These are phyloP conservation scores for Trichophyton rubrum DNA, from an alignment of 2,329 filamentous ascomycete species.

Conservation along the genomic window DNA sequence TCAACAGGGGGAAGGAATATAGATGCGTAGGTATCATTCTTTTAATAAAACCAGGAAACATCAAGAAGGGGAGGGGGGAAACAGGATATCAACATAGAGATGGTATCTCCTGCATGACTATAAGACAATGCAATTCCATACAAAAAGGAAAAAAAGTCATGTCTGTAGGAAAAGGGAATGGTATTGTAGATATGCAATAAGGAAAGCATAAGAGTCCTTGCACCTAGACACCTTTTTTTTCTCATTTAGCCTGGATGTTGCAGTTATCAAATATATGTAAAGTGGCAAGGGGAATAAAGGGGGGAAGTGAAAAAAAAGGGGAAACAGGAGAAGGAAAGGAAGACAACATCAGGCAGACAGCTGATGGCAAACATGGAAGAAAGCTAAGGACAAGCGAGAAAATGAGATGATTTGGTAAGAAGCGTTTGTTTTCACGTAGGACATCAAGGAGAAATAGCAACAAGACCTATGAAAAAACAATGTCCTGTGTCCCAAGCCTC, in stretches of 20 bases:
- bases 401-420: background rate
- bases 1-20: background rate
- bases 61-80: background rate
- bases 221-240: constrained; percentile 2
- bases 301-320: background rate
- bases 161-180: background rate
- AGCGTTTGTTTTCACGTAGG: background rate
- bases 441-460: constrained; percentile 5
- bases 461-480: constrained; percentile 8
- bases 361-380: background rate
- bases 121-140: background rate
- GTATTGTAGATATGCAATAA: background rate
- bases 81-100: background rate
- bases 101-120: constrained; percentile 2
- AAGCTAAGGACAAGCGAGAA: constrained; percentile 1
- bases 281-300: background rate
- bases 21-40: background rate
- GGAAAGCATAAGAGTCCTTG: background rate
- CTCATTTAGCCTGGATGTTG: background rate
- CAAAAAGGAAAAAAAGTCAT: background rate
- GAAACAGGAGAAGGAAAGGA: background rate
- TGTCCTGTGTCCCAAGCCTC: constrained; percentile 8
- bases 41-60: background rate
- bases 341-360: background rate
- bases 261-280: background rate